Conservation (phyloP, 768 basidiomycete genomes). For the Lyophyllum atratum region DNA sequence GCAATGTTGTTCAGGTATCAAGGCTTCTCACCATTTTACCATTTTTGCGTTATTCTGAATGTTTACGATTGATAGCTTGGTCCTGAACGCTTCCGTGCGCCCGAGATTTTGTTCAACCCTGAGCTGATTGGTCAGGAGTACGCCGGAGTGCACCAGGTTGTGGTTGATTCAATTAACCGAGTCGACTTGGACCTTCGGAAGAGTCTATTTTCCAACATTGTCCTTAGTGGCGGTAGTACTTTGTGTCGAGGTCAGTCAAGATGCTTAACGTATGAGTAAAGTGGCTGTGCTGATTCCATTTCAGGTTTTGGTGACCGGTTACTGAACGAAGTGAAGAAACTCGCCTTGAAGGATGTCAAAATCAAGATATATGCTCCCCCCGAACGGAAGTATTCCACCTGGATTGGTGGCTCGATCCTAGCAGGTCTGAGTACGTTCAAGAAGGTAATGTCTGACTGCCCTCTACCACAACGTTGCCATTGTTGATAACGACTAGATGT, state of each 20-base stretch:
- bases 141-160: constrained; percentile 95
- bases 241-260: constrained; percentile 77
- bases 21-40: constrained; percentile 6
- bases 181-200: constrained; percentile 97
- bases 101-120: constrained; percentile 97
- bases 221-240: constrained; percentile 95
- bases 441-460: constrained; percentile 59
- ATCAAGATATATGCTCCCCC: constrained; percentile 99
- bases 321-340: constrained; percentile 94
- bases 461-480: constrained; percentile 10
- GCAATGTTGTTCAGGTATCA: constrained; percentile 85
- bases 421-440: constrained; percentile 97
- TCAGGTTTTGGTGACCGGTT: constrained; percentile 93
- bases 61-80: constrained; percentile 67
- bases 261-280: background rate
- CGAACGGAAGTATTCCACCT: constrained; percentile 97
- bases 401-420: constrained; percentile 96
- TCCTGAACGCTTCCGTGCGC: constrained; percentile 92
- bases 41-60: constrained; percentile 16
- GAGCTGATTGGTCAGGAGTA: constrained; percentile 96
- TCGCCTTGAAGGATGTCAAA: constrained; percentile 94
- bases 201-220: constrained; percentile 93
- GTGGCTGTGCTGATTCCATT: constrained; percentile 9
- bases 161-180: constrained; percentile 96
- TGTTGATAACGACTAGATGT: constrained; percentile 68